phyloP scores from a whole-genome alignment of 768 basidiomycete species.

The Lyophyllum decastes region DNA sequence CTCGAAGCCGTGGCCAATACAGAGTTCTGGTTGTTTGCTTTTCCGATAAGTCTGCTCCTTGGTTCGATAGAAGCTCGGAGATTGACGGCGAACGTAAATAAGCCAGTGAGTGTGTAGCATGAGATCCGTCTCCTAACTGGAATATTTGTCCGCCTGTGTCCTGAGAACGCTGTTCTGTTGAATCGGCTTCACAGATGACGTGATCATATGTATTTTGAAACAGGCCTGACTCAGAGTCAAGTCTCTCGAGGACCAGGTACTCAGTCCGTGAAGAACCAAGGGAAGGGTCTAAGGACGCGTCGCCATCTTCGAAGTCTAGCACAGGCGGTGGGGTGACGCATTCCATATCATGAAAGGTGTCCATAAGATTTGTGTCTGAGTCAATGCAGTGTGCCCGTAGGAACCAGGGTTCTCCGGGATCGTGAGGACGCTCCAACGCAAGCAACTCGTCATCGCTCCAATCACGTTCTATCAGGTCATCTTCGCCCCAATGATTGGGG shows the following conservation, averaged over 20 bases:
- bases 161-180: slow-evolving; percentile 10
- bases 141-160: slow-evolving; percentile 2
- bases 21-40: neutral
- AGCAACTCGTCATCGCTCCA: slow-evolving; percentile 10
- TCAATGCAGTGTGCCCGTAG: neutral
- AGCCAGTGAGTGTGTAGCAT: neutral
- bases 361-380: neutral
- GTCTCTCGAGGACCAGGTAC: neutral
- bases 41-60: neutral
- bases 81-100: slow-evolving; percentile 6
- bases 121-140: slow-evolving; percentile 6
- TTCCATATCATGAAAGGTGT: neutral
- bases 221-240: neutral
- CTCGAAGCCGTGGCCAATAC: neutral
- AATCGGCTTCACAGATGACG: slow-evolving; percentile 7
- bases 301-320: slow-evolving; percentile 15
- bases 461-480: neutral
- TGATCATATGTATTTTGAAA: slow-evolving; percentile 7
- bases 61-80: slow-evolving; percentile 6
- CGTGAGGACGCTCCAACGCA: slow-evolving; percentile 2
- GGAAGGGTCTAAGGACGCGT: neutral
- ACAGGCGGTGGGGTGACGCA: slow-evolving; percentile 1
- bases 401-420: neutral
- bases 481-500: slow-evolving; percentile 3
- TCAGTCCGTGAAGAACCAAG: slow-evolving; percentile 2